Evolutionary conservation across 352 stramenopile genomes (phyloP).

Genomic region (Aphanomyces astaci): DNA sequence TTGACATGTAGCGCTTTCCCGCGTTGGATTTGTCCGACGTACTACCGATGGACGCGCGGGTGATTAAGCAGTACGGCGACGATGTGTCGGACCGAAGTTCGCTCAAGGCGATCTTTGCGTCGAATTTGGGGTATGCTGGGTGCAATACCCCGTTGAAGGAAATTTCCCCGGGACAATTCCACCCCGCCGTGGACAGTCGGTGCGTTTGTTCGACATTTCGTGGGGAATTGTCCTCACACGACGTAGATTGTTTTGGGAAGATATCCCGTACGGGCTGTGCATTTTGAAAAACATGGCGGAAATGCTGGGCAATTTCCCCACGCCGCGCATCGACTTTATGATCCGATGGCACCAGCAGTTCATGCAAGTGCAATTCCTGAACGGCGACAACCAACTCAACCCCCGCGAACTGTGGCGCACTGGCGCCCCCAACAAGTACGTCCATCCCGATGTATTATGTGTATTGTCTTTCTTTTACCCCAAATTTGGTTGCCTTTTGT

Average conservation of each 20-base stretch:
- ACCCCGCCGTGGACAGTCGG: conserved; percentile 73
- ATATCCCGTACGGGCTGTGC: conserved; percentile 88
- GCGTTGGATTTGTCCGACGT: conserved; percentile 86
- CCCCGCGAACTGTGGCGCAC: conserved; percentile 82
- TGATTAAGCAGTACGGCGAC: conserved; percentile 89
- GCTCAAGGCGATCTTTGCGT: conserved; percentile 86
- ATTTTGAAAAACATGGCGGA: conserved; percentile 92
- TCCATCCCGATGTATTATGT: conserved; percentile 8
- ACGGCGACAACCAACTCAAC: conserved; percentile 82
- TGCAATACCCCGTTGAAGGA: conserved; percentile 85
- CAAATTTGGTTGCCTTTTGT: no score
- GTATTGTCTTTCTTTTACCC: neutral
- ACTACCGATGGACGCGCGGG: conserved; percentile 82
- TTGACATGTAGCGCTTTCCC: conserved; percentile 62
- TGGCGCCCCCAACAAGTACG: conserved; percentile 63
- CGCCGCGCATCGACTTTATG: conserved; percentile 89
- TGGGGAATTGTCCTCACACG: no score
- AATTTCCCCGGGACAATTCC: conserved; percentile 59
- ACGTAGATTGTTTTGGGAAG: conserved; percentile 86
- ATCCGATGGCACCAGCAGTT: conserved; percentile 90
- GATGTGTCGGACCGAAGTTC: conserved; percentile 66
- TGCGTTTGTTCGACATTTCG: no score
- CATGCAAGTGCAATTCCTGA: conserved; percentile 86
- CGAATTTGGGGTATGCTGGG: conserved; percentile 85
- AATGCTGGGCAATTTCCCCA: conserved; percentile 89